These are phyloP conservation scores for Phaeosphaeriaceae sp. DNA, from an alignment of 2,329 filamentous ascomycete genomes.

Conservation along the genomic window DNA sequence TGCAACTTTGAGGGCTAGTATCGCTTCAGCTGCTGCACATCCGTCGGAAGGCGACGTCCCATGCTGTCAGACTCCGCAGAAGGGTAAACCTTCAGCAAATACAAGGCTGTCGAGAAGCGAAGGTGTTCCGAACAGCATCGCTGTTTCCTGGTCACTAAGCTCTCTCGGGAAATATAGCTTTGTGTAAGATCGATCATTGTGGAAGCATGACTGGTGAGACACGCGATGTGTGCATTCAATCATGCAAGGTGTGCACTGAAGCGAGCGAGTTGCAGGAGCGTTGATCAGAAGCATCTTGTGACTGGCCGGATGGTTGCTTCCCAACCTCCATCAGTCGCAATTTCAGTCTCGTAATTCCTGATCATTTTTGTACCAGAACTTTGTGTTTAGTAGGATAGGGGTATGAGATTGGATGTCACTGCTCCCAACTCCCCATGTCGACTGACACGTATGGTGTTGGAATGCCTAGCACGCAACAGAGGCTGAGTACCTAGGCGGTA, in stretches of 20 bases:
- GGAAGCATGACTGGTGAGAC: slow-evolving; percentile 11
- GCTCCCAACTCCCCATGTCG: too few relatives aligned
- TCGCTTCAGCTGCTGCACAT: slow-evolving; percentile 18
- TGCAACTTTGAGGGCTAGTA: slow-evolving; percentile 12
- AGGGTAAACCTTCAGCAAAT: too few relatives aligned
- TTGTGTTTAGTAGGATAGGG: too few relatives aligned
- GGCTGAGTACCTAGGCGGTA: not conserved
- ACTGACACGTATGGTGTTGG: not conserved
- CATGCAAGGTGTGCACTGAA: slow-evolving; percentile 14
- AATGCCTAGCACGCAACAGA: too few relatives aligned
- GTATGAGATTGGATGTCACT: too few relatives aligned
- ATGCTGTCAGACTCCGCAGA: slow-evolving; percentile 8
- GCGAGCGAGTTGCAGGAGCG: slow-evolving; percentile 11
- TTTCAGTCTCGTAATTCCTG: slow-evolving; percentile 4
- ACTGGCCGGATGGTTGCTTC: slow-evolving; percentile 8
- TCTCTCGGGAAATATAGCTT: slow-evolving; percentile 3
- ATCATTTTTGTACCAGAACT: not conserved
- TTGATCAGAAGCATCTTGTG: slow-evolving; percentile 8
- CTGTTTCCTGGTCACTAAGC: slow-evolving; percentile 9
- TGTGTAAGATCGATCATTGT: not conserved
- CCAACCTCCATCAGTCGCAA: slow-evolving; percentile 10
- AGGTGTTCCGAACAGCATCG: slow-evolving; percentile 12
- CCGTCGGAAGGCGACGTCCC: slow-evolving; percentile 19
- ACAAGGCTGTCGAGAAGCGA: too few relatives aligned
- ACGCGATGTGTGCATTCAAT: slow-evolving; percentile 11